A percentile compares a stretch with the other conserved stretches of the same genome.
phyloP scores from a whole-genome alignment of 2,329 filamentous ascomycete species.

The Nemania sp. region DNA sequence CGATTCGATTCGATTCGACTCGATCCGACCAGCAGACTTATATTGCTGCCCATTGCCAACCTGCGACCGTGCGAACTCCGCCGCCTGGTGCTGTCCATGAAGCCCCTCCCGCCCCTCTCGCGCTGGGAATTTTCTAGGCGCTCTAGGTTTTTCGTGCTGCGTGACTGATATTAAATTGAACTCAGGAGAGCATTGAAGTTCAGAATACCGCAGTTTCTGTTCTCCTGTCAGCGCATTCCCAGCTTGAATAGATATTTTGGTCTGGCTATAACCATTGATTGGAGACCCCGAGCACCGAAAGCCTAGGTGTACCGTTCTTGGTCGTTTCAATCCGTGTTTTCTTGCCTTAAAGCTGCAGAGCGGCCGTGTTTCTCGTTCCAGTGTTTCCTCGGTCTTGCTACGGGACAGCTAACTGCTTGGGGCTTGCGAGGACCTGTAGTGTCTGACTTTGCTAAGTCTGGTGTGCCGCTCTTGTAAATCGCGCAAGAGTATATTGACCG shows the following conservation, averaged over 20 bases:
- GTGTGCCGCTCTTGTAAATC: slow-evolving; percentile 40
- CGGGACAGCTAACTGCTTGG: slow-evolving; percentile 22
- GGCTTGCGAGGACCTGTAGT: slow-evolving; percentile 40
- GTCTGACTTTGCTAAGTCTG: slow-evolving; percentile 40
- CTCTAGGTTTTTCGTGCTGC: neutral
- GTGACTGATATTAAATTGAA: neutral
- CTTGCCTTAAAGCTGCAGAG: neutral
- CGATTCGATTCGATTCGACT: neutral
- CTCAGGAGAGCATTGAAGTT: neutral
- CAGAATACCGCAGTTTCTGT: neutral
- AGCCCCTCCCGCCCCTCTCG: slow-evolving; percentile 14
- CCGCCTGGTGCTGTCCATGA: slow-evolving; percentile 19
- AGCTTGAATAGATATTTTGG: slow-evolving; percentile 11
- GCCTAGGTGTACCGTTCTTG: slow-evolving; percentile 5
- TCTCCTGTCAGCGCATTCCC: neutral
- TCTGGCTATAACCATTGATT: neutral
- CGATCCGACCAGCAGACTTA: neutral
- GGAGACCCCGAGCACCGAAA: neutral
- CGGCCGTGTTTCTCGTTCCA: slow-evolving; percentile 1
- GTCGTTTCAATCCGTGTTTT: neutral
- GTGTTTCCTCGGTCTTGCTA: neutral
- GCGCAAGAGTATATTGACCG: slow-evolving; percentile 24
- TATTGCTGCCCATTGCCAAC: slow-evolving; percentile 9
- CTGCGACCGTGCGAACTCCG: slow-evolving; percentile 13
- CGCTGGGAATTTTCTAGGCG: slow-evolving; percentile 7